phyloP scores from a whole-genome alignment of 1,284 basidiomycete genomes.

The Mycena sp. region DNA sequence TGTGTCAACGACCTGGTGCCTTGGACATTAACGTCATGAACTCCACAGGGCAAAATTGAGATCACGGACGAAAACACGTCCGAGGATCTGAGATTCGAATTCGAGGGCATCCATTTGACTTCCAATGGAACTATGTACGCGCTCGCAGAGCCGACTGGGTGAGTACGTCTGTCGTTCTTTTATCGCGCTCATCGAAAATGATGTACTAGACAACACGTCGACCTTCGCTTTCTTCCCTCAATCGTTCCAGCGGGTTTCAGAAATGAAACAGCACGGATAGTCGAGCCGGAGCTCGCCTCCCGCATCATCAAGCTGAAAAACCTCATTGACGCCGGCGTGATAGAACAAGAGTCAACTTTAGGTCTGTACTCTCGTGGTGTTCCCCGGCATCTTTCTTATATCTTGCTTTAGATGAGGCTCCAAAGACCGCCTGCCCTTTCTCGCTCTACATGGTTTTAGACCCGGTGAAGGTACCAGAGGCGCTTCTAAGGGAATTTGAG shows the following conservation, averaged over 20 bases:
- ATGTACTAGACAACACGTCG: constrained; percentile 58
- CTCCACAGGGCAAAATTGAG: constrained; percentile 73
- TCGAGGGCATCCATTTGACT: constrained; percentile 83
- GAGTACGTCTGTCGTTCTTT: constrained; percentile 29
- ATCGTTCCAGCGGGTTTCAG: constrained; percentile 63
- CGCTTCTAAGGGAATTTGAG: constrained; percentile 73
- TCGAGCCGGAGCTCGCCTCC: constrained; percentile 72
- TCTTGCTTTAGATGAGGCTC: constrained; percentile 52
- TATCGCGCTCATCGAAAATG: not conserved
- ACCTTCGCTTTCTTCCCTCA: constrained; percentile 74
- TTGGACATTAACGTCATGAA: not conserved
- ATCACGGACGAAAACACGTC: constrained; percentile 58
- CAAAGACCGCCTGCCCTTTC: constrained; percentile 70
- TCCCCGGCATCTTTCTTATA: constrained; percentile 3
- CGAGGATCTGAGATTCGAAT: constrained; percentile 72
- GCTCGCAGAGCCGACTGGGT: constrained; percentile 76
- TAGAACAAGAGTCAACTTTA: constrained; percentile 58
- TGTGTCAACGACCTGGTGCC: not conserved
- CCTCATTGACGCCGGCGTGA: constrained; percentile 69
- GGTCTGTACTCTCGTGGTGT: constrained; percentile 39
- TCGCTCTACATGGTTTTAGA: constrained; percentile 69
- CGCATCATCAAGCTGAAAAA: constrained; percentile 67
- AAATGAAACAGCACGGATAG: constrained; percentile 71
- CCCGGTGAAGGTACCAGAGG: constrained; percentile 57
- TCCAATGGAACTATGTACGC: constrained; percentile 83